Percentiles rank a stretch among this genome's conserved stretches.
phyloP scores from a whole-genome alignment of 73 alveolate species.

The Tetrahymena malaccensis region DNA sequence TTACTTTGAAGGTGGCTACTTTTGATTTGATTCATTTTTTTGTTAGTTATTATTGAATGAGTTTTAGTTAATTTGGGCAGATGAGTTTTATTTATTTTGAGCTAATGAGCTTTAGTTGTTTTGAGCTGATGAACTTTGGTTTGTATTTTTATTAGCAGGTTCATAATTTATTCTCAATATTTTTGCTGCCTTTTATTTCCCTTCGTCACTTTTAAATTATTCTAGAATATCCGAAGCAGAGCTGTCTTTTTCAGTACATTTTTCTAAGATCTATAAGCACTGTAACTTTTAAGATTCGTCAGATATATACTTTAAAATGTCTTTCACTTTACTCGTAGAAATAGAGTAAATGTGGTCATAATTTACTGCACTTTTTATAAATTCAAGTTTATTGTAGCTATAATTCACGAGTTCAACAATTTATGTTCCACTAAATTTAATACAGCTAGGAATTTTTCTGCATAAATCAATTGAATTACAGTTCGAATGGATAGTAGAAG shows the following conservation, averaged over 20 bases:
- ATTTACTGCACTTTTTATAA: background rate
- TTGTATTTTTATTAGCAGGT: background rate
- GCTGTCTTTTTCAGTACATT: background rate
- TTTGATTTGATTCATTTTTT: too few species aligned
- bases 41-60: too few species aligned
- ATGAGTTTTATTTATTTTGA: too few species aligned
- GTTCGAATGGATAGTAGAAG: background rate
- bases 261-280: background rate
- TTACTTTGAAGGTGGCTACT: too few species aligned
- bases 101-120: background rate
- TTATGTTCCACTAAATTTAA: background rate
- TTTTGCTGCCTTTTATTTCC: background rate
- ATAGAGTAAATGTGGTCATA: background rate
- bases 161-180: background rate
- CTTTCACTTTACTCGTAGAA: background rate
- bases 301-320: background rate
- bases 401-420: background rate
- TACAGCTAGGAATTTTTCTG: background rate
- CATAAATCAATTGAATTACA: background rate
- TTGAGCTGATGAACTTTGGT: background rate
- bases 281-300: background rate
- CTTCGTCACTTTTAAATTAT: background rate
- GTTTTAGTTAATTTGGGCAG: too few species aligned
- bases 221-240: background rate
- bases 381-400: background rate